Base-by-base conservation (phyloP, 345 rosid genomes). In the Euphorbia pulcherrima region DNA sequence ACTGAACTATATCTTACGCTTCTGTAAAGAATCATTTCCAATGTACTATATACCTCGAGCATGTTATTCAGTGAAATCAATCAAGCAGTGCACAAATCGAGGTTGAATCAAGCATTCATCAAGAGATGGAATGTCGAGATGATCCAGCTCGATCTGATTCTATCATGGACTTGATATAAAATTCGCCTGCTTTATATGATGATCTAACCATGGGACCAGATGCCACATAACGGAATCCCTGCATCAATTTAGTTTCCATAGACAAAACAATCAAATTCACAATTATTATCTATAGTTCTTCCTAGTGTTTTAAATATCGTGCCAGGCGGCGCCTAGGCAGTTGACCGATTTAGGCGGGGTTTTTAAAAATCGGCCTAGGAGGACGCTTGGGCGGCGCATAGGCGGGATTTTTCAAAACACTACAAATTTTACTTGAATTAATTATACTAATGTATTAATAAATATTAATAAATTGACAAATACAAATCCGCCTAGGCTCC, bases 161-260 rank as follows among this genome's bases (percentile, higher is more conserved):
- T 57, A 94, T 89, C 99, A 94, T 94, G 63, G 97, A 92, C 74
- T 90, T 94, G 78, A 94, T 94, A 79, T 92, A 94, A 84, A 85
- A 90, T 79, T 95, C 99, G 55, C 97, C 97, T 0, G 97, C 99
- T 84, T 95, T 95, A 87, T 92, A 95, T 11, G 99, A 95, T 60
- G 99, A 95, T 79, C 97, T 85, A 66, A 95, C 99, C 99, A 92
- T 92, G 39, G 97, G 97, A 62, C 99, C 97, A 53, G 97, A 95
- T 69, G 97, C 99, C 55, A 95, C 97, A 24, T 89, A 94, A 29
- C 99, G 92, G 68, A 92, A 95, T 73, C 99, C 97, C 97, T 92
- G 86, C 63, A 50, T 33, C 70, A 78, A 37, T 53, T 72, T n/a
- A n/a, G n/a, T n/a, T n/a, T n/a, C n/a, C n/a, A 77, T 71, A 60